Base-by-base conservation (phyloP, 1,284 basidiomycete species). In the Trichosporon inkin region DNA sequence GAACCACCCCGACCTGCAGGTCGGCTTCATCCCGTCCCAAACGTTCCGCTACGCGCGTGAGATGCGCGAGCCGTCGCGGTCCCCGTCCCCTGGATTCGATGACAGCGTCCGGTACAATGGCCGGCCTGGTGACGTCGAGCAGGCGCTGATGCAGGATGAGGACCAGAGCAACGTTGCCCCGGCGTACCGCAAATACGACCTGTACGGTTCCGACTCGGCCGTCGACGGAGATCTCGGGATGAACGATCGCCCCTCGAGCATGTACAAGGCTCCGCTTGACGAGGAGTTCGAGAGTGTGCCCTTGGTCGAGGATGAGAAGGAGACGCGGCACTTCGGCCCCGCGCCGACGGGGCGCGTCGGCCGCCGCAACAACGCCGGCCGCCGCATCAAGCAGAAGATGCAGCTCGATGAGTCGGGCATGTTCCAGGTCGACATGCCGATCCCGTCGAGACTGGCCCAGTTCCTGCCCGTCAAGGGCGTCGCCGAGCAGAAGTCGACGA, bases 321-420 rank as follows among this genome's bases (percentile, higher is more conserved):
- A 52, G 17, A 91, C 89, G 6, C 85, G 85, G 56, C 91, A 94
- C 76, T 94, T 89, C 75, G 91, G 91, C 2, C 90, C 90, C 8
- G 91, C 90, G 0, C 91, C 91, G 0, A 78, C 82, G 5, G 91
- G 91, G 17, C 85, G 90, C 22, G 83, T 90, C 19, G 79, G 84
- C 20, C 83, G 91, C 41, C 83, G 91, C 55, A 53, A 57, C 22
- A 70, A 71, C 19, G 71, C 69, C 2, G 67, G 68, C 10, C 68
- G 70, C 40, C 75, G 79, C 44, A 78, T 79, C 58, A 79, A 79
- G 61, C 78, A 80, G 56, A 73, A 73, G 37, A 76, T 81, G 11
- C 74, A 74, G 10, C 69, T 82, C 11, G 78, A 78, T 51, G 71
- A 79, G 49, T 87, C 89, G 66, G 92, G 93, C 16, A 91, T 95